A percentile compares a stretch with the other conserved stretches of the same genome.
Evolutionary conservation across 2,329 filamentous ascomycete species (phyloP).

Genomic region (Penicillium crustosum): DNA sequence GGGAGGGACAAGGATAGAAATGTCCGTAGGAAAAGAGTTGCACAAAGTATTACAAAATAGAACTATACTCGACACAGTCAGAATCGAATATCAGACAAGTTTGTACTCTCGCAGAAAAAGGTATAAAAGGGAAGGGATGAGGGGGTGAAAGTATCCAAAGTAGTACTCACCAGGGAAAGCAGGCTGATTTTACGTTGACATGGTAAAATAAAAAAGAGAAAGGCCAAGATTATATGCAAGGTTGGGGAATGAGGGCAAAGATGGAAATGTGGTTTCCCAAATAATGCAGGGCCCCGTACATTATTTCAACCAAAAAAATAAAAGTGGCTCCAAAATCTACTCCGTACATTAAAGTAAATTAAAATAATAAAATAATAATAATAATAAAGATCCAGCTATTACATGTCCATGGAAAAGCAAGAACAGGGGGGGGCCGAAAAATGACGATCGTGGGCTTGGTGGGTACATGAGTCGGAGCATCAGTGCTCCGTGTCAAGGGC

Average conservation of each 20-base stretch:
- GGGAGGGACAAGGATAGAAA: background rate
- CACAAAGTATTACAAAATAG: constrained; percentile 3
- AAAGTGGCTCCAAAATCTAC: constrained; percentile 1
- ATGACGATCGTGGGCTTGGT: constrained; percentile 29
- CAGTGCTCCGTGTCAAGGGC: constrained; percentile 19
- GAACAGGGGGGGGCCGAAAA: constrained; percentile 33
- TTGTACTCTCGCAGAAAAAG: background rate
- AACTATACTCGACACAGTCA: constrained; percentile 3
- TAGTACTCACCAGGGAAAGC: constrained; percentile 23
- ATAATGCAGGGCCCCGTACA: constrained; percentile 27
- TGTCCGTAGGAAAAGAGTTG: background rate
- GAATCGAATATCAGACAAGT: background rate
- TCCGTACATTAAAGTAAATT: background rate
- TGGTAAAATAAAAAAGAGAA: constrained; percentile 11
- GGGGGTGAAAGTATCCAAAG: background rate
- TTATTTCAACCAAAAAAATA: constrained; percentile 17
- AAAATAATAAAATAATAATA: constrained; percentile 12
- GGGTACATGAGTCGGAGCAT: constrained; percentile 18
- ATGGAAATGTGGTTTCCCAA: constrained; percentile 19
- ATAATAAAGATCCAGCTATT: constrained; percentile 18
- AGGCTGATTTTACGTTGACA: constrained; percentile 28
- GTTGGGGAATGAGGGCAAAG: constrained; percentile 24
- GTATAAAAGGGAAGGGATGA: background rate
- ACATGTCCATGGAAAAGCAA: constrained; percentile 31
- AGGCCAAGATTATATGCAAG: constrained; percentile 28